Base-by-base conservation (phyloP, 345 rosid genomes). In the Citrus sp. region DNA sequence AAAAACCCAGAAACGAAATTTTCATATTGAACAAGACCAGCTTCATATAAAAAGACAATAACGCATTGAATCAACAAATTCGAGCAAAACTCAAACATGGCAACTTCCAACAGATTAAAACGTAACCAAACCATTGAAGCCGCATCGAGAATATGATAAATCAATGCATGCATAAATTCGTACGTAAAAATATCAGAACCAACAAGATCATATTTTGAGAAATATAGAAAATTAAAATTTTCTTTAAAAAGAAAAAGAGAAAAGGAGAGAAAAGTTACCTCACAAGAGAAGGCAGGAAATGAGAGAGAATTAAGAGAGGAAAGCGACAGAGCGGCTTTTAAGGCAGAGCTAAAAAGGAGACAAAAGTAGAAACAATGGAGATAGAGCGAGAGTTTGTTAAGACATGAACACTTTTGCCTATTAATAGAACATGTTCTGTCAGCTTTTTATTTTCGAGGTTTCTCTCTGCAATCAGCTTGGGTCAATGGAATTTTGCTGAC, bases 231-330 rank as follows among this genome's bases (percentile, higher is more conserved):
- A 65, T 32, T 18, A 32, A 64, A 34, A 6, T 58, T 46, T 21
- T 13, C 0, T 46, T 46, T 46, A 9, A 9, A 49, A 49, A n/a
- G 7, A n/a, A 21, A 19, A 42, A 19, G 30, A 30, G 62, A 18
- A 10, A 9, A 40, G 9, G 24, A 25, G 5, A 59, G 51, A 40
- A 40, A 25, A 12, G 46, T 70, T 79, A 81, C 81, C 78, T 64
- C 38, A 55, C 51, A 73, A 63, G 80, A 78, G 51, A 78, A 54
- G 35, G 27, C 70, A 71, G 71, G 56, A 74, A 74, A 58, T 55
- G 37, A 61, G n/a, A 40, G 60, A 37, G 72, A 51, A 38, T 46
- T 12, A 13, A 37, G 32, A 37, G 32, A 37, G 22, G 69, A 62
- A 28, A 3, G 70, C 34, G 30, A 70, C 58, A 35, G 54, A 73